Base-by-base conservation (phyloP, 192 early-diverging fungal genomes). In the Oehlia diaphana region DNA sequence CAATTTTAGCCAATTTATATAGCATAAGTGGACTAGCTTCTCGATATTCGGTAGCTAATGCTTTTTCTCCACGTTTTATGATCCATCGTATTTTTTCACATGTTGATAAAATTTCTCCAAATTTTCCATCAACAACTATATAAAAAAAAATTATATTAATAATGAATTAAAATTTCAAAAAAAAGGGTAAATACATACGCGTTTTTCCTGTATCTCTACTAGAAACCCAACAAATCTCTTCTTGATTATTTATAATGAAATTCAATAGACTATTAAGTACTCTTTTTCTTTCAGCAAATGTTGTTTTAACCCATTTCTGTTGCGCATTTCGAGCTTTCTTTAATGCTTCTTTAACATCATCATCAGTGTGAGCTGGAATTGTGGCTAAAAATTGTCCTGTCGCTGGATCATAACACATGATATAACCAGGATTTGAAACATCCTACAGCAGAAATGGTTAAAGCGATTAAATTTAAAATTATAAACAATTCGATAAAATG, bases 331-430 rank as follows among this genome's bases (percentile, higher is more conserved):
- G 84, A 1, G 93, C 92, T 37, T 85, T 85, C 19, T 73, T 68
- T 23, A 94, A 82, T 69, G 88, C 87, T 33, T 81, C 88, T 61
- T 85, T 62, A 49, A 96, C 87, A 78, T 95, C 86, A 14, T 83
- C 84, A 0, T 84, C 79, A 8, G 91, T 87, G 23, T 89, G 89
- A 31, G 87, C 85, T 58, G 81, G 87, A 50, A 93, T 90, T 9
- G 83, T 87, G 33, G 87, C 90, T 33, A 96, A 88, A 23, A 87
- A 89, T 63, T 91, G 87, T 21, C 94, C 95, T 23, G 95, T 96
- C 37, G 95, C 89, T 10, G 95, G 95, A 50, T 96, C 95, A 78
- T 91, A 96, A 81, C 94, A 95, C 31, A 90, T 86, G 81, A 96
- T 95, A 33, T 84, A 84, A 12, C 80, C 80, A 2, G 89, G 90